These are phyloP conservation scores for Boletellus emodensis DNA, from an alignment of 768 basidiomycete genomes.

Conservation along the genomic window DNA sequence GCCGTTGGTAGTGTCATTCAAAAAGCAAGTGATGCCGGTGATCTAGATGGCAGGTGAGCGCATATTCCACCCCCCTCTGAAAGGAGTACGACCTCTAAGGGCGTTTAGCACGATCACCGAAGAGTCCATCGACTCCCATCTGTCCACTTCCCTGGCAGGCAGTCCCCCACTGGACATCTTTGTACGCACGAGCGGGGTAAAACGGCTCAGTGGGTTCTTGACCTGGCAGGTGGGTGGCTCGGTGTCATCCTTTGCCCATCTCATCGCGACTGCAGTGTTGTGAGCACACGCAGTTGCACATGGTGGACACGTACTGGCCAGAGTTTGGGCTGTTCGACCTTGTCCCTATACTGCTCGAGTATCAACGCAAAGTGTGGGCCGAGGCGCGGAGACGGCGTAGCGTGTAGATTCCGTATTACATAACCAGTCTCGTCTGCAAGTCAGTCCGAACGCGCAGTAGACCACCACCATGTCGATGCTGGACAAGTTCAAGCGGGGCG, in stretches of 20 bases:
- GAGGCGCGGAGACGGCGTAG: neutral
- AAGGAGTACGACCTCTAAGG: neutral
- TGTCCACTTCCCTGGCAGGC: conserved; percentile 60
- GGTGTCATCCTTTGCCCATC: neutral
- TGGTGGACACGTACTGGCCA: conserved; percentile 85
- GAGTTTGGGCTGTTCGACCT: conserved; percentile 87
- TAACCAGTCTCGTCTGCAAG: neutral
- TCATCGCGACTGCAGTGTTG: conserved; percentile 48
- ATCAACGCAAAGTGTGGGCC: conserved; percentile 73
- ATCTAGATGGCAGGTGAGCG: conserved; percentile 26
- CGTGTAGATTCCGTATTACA: conserved; percentile 13
- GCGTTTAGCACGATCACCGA: conserved; percentile 53
- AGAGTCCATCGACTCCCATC: conserved; percentile 57
- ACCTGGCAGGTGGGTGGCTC: conserved; percentile 85
- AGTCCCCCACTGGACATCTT: conserved; percentile 87
- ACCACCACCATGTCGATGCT: conserved; percentile 54
- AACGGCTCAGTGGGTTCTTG: conserved; percentile 59
- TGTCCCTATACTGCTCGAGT: conserved; percentile 82
- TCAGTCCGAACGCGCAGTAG: neutral
- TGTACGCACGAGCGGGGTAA: conserved; percentile 88
- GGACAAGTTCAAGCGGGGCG: conserved; percentile 76
- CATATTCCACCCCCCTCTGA: too few relatives aligned
- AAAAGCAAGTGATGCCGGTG: conserved; percentile 31
- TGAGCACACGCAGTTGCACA: conserved; percentile 84
- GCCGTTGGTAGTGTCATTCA: conserved; percentile 49